Evolutionary conservation across 148 eudicot genomes (phyloP), one percentile per base, ranked within the genome.

Genomic region (Rhododendron vialii): DNA sequence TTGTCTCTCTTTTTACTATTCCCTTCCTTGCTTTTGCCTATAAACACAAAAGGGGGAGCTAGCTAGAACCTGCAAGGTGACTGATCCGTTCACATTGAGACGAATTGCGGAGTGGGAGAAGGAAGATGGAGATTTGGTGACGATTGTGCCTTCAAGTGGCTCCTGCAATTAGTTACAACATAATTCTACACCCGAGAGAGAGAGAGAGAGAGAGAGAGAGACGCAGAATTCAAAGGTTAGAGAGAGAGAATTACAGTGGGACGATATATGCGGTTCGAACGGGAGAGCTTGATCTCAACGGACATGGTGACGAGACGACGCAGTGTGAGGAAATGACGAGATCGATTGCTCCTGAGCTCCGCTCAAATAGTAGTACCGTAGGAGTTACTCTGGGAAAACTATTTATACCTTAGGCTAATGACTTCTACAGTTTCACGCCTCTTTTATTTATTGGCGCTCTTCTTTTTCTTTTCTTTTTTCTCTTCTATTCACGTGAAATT

Each of bases 271-370:
- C 95, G 93, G 83, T 90, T 93, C 28, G 93, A 84, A 80, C 94
- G 93, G 81, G 94, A 93, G 76, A 93, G 92, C 85, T 94, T 94
- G 89, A 94, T 89, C 88, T 90, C 91, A 20, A 92, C 84, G n/a
- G 94, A 90, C 98, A 94, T 93, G 85, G 73, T 87, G 63, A 73
- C 33, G 11, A 28, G 78, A 75, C 26, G 45, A 38, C 36, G 38
- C 18, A 17, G 78, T 0, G 38, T 8, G 24, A 74, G 47, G 43
- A 33, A 74, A 35, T 35, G 33, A 28, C 71, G 22, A 55, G 61
- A 55, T 55, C 22, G 22, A 55, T 55, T 17, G 59, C 22, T 55
- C 61, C 61, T 1, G 61, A 15, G 61, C 22, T 55, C 15, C 61
- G 6, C 5, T 55, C 48, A 5, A 47, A 8, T 47, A 47, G 48